phyloP scores from a whole-genome alignment of 2,329 filamentous ascomycete species.

The Sporothrix pseudoabietina region DNA sequence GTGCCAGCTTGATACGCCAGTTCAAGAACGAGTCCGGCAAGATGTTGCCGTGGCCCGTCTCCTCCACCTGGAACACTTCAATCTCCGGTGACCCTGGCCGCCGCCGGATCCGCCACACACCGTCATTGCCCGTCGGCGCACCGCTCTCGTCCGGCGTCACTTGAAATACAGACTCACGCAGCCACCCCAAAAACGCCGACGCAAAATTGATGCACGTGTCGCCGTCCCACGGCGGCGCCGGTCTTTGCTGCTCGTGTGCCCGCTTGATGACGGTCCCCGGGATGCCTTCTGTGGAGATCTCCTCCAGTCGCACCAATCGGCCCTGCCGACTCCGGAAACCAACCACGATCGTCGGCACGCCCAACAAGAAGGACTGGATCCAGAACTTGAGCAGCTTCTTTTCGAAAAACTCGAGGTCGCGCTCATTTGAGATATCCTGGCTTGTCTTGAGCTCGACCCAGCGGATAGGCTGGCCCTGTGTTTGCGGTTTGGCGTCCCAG shows the following conservation, averaged over 20 bases:
- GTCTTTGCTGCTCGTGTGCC: slow-evolving; percentile 3
- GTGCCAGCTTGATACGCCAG: slow-evolving; percentile 65
- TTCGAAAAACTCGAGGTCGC: slow-evolving; percentile 76
- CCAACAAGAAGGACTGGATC: slow-evolving; percentile 93
- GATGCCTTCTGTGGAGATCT: slow-evolving; percentile 77
- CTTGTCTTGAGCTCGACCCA: slow-evolving; percentile 96
- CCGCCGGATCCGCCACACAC: slow-evolving; percentile 79
- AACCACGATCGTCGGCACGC: slow-evolving; percentile 87
- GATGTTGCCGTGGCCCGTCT: slow-evolving; percentile 74
- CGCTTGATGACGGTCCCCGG: slow-evolving; percentile 61
- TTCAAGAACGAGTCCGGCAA: slow-evolving; percentile 75
- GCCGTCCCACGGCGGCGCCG: slow-evolving; percentile 69
- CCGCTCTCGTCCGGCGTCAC: slow-evolving; percentile 35
- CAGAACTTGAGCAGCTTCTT: slow-evolving; percentile 93
- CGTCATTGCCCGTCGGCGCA: slow-evolving; percentile 44
- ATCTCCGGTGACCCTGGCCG: slow-evolving; percentile 64
- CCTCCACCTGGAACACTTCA: slow-evolving; percentile 72
- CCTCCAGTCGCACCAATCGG: slow-evolving; percentile 70
- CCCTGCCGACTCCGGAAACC: slow-evolving; percentile 79
- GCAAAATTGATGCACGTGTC: slow-evolving; percentile 94
- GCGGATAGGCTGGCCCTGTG: slow-evolving; percentile 69
- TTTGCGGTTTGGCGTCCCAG: slow-evolving; percentile 76
- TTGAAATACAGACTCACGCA: slow-evolving; percentile 57
- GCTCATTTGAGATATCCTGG: slow-evolving; percentile 67
- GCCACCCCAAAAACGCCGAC: slow-evolving; percentile 72